Evolutionary conservation across 1,284 basidiomycete genomes (phyloP).

Genomic region (Ceratobasidium sp.): DNA sequence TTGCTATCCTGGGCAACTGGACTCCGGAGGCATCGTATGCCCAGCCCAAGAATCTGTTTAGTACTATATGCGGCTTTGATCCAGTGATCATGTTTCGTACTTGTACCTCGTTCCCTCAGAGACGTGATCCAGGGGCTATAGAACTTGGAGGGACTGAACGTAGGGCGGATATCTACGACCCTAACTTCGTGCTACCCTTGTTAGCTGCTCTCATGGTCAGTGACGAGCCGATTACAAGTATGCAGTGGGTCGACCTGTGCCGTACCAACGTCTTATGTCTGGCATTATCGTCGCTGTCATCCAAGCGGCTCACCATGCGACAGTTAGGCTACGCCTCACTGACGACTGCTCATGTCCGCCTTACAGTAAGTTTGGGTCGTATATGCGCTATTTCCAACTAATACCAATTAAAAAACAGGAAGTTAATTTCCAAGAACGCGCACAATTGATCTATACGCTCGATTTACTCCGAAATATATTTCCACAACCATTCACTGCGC

Average conservation of each 20-base stretch:
- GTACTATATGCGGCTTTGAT: constrained; percentile 79
- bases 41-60: constrained; percentile 65
- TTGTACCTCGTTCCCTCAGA: constrained; percentile 77
- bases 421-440: constrained; percentile 82
- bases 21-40: constrained; percentile 70
- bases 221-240: constrained; percentile 68
- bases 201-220: constrained; percentile 74
- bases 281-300: constrained; percentile 79
- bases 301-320: constrained; percentile 73
- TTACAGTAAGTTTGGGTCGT: constrained; percentile 53
- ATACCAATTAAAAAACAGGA: constrained; percentile 58
- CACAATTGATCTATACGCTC: constrained; percentile 82
- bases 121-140: constrained; percentile 61
- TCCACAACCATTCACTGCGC: constrained; percentile 54
- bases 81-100: constrained; percentile 77
- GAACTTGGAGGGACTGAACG: constrained; percentile 53
- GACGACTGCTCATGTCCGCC: constrained; percentile 54
- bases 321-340: constrained; percentile 61
- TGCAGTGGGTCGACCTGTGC: constrained; percentile 88
- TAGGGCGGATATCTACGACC: constrained; percentile 77
- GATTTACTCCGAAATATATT: constrained; percentile 75
- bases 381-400: not conserved
- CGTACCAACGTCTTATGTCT: constrained; percentile 84
- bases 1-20: constrained; percentile 69
- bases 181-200: constrained; percentile 80